A percentile compares a stretch with the other conserved stretches of the same genome.
These are phyloP conservation scores for Pseudogymnoascus pannorum DNA, from an alignment of 2,329 filamentous ascomycete genomes.

Conservation along the genomic window DNA sequence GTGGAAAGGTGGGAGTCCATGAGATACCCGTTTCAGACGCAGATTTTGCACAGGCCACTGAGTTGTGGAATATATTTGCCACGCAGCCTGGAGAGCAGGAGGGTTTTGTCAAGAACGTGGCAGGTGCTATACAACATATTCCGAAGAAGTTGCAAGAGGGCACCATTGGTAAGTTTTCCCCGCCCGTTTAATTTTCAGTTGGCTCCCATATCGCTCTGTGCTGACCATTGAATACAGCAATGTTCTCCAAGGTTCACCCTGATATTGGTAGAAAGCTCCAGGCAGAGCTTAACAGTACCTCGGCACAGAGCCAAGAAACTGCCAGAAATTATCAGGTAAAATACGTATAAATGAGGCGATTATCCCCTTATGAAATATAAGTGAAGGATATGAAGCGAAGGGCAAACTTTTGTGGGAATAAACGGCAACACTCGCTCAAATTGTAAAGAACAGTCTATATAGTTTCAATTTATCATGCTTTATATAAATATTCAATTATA, in stretches of 20 bases:
- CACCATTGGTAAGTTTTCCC: constrained; percentile 25
- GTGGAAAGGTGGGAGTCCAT: neutral
- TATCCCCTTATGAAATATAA: neutral
- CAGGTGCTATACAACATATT: constrained; percentile 19
- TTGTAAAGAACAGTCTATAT: neutral
- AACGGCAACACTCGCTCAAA: neutral
- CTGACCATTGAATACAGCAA: neutral
- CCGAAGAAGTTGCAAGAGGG: neutral
- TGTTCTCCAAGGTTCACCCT: neutral
- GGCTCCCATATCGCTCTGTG: neutral
- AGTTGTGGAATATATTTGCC: constrained; percentile 40
- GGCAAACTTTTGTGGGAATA: neutral
- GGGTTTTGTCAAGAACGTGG: constrained; percentile 24
- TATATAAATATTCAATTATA: too few species aligned
- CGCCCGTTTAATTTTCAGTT: neutral
- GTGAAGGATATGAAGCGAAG: too few species aligned
- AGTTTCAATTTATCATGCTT: neutral
- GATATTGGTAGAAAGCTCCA: neutral
- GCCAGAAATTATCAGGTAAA: neutral
- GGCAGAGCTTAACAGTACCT: neutral
- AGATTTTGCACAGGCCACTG: constrained; percentile 44
- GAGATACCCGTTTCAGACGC: constrained; percentile 34
- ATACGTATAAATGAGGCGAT: neutral
- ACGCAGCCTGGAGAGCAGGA: constrained; percentile 11
- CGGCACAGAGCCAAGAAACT: neutral